phyloP scores from a whole-genome alignment of 768 basidiomycete species.

The Gloeopeniophorella convolvens region DNA sequence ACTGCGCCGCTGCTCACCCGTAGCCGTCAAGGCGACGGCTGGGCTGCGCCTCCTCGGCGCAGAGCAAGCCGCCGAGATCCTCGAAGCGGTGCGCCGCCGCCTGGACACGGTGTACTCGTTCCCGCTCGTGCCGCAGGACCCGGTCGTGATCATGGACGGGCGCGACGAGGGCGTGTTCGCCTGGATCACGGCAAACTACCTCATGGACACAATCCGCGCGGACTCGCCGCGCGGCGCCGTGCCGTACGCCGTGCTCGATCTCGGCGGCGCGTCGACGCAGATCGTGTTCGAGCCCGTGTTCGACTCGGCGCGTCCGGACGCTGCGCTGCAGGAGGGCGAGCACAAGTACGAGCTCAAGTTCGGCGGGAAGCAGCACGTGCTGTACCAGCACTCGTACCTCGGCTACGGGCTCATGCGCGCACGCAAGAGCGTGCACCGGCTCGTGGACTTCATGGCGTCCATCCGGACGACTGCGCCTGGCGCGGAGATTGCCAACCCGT shows the following conservation, averaged over 20 bases:
- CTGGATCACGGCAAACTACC: constrained; percentile 97
- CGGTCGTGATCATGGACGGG: constrained; percentile 90
- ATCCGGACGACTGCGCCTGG: constrained; percentile 32
- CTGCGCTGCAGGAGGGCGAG: constrained; percentile 65
- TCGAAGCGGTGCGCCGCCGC: constrained; percentile 62
- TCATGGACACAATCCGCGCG: constrained; percentile 65
- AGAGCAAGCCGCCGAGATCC: constrained; percentile 57
- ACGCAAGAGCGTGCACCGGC: constrained; percentile 72
- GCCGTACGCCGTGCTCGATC: constrained; percentile 88
- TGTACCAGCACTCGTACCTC: constrained; percentile 97
- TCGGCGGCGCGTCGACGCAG: constrained; percentile 96
- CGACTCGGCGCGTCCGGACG: constrained; percentile 33
- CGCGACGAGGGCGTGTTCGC: constrained; percentile 97
- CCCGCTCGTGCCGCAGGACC: constrained; percentile 47
- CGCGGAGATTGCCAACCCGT: constrained; percentile 64
- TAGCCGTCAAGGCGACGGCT: constrained; percentile 91
- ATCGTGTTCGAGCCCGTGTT: constrained; percentile 90
- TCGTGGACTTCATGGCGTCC: constrained; percentile 80
- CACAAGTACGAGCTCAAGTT: constrained; percentile 86
- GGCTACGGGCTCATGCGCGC: constrained; percentile 95
- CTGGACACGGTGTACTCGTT: constrained; percentile 64
- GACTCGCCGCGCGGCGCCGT: constrained; percentile 38
- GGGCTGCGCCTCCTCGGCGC: constrained; percentile 71
- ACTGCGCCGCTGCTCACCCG: constrained; percentile 68
- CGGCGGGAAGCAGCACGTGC: constrained; percentile 57